Conservation (phyloP, 768 basidiomycete species). For the Lactarius vividus region DNA sequence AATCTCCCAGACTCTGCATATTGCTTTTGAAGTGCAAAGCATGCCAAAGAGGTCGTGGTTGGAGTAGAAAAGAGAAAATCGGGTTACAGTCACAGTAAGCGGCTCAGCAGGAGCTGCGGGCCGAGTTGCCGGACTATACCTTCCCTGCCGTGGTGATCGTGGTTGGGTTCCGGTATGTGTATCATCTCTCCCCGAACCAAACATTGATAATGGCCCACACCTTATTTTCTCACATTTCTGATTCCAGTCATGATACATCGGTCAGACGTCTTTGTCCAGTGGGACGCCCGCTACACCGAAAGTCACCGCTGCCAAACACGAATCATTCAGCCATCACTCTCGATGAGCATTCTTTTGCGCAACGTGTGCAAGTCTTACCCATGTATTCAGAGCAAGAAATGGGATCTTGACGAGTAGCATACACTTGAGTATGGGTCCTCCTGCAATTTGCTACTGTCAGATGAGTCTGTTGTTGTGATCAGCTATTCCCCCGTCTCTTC, state of each 20-base stretch:
- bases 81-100: no score
- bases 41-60: conserved; percentile 22
- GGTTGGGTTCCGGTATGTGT: conserved; percentile 89
- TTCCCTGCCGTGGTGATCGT: conserved; percentile 80
- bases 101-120: not conserved
- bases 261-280: conserved; percentile 60
- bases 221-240: conserved; percentile 1
- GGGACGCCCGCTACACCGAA: conserved; percentile 45
- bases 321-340: conserved; percentile 28
- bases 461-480: not conserved
- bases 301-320: conserved; percentile 40
- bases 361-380: conserved; percentile 59
- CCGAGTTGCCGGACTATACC: not conserved
- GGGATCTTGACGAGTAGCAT: no score
- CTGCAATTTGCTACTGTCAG: no score
- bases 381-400: conserved; percentile 55
- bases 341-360: conserved; percentile 37
- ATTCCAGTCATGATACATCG: conserved; percentile 86
- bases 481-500: no score
- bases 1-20: conserved; percentile 23
- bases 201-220: conserved; percentile 17
- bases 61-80: not conserved
- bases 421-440: no score
- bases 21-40: conserved; percentile 15
- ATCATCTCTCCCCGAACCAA: conserved; percentile 6